Evolutionary conservation across 2,329 filamentous ascomycete genomes (phyloP).

Genomic region (Diaporthe capsici): DNA sequence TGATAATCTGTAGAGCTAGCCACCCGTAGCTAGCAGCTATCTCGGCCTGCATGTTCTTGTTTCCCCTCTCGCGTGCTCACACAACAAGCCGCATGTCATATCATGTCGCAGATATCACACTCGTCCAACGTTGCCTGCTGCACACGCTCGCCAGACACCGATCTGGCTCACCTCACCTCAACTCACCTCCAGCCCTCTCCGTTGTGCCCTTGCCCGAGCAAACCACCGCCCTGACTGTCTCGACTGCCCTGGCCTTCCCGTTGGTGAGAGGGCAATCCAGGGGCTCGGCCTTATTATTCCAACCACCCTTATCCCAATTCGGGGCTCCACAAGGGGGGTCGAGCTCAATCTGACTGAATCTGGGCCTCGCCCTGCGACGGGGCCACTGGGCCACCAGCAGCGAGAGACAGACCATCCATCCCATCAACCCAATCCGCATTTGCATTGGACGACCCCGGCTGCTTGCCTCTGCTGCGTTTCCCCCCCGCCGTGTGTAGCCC

Average conservation of each 20-base stretch:
- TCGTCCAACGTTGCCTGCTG: slow-evolving; percentile 15
- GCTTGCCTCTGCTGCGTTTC: neutral
- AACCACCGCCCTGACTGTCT: neutral
- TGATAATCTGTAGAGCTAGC: neutral
- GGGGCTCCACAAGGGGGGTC: slow-evolving; percentile 40
- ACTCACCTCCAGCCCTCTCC: neutral
- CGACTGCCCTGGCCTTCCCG: neutral
- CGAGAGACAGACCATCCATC: neutral
- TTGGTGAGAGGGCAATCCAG: slow-evolving; percentile 34
- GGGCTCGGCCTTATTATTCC: slow-evolving; percentile 39
- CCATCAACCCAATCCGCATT: neutral
- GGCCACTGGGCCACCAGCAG: slow-evolving; percentile 8
- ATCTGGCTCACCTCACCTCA: neutral
- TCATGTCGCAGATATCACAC: slow-evolving; percentile 19
- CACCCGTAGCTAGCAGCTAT: slow-evolving; percentile 2
- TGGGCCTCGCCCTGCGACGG: slow-evolving; percentile 23
- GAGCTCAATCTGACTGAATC: slow-evolving; percentile 32
- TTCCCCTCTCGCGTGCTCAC: slow-evolving; percentile 11
- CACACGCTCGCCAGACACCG: neutral
- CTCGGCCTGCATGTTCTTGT: neutral
- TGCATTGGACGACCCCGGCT: slow-evolving; percentile 8
- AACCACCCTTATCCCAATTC: slow-evolving; percentile 38
- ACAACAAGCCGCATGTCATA: slow-evolving; percentile 9
- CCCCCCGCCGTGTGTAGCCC: neutral
- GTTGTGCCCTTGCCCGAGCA: neutral